A percentile compares a stretch with the other conserved stretches of the same genome.
phyloP scores from a whole-genome alignment of 306 rosid genomes.

The Crataegus laevigata region DNA sequence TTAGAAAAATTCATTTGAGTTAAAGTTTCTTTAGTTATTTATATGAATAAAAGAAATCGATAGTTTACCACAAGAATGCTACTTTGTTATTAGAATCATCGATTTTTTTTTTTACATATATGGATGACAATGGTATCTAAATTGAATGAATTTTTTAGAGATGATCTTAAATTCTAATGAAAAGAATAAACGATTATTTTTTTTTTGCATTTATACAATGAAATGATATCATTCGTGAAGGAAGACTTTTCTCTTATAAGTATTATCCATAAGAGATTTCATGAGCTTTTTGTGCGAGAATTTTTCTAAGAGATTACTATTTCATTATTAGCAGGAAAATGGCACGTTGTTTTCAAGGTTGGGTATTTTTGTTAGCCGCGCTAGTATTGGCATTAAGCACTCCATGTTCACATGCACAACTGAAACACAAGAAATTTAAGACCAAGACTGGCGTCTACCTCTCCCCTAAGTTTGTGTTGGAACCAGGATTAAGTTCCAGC shows the following conservation, averaged over 20 bases:
- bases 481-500: conserved; percentile 53
- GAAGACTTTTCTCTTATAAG: neutral
- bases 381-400: conserved; percentile 23
- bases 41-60: too few relatives aligned
- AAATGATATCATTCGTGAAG: neutral
- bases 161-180: too few relatives aligned
- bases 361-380: conserved; percentile 16
- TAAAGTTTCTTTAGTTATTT: neutral
- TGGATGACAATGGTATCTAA: too few relatives aligned
- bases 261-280: neutral
- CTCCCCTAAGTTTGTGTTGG: conserved; percentile 54
- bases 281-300: neutral
- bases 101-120: too few relatives aligned
- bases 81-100: too few relatives aligned
- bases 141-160: too few relatives aligned
- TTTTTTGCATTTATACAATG: too few relatives aligned
- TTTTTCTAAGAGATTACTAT: neutral
- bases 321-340: conserved; percentile 30
- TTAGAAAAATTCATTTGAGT: neutral
- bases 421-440: conserved; percentile 12
- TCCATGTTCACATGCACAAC: conserved; percentile 20
- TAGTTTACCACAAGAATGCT: too few relatives aligned
- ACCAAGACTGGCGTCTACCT: conserved; percentile 33
- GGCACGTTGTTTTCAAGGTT: conserved; percentile 14
- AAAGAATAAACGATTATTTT: too few relatives aligned